phyloP scores from a whole-genome alignment of 2,329 filamentous ascomycete species.

The Stagonosporopsis chrysanthemi region DNA sequence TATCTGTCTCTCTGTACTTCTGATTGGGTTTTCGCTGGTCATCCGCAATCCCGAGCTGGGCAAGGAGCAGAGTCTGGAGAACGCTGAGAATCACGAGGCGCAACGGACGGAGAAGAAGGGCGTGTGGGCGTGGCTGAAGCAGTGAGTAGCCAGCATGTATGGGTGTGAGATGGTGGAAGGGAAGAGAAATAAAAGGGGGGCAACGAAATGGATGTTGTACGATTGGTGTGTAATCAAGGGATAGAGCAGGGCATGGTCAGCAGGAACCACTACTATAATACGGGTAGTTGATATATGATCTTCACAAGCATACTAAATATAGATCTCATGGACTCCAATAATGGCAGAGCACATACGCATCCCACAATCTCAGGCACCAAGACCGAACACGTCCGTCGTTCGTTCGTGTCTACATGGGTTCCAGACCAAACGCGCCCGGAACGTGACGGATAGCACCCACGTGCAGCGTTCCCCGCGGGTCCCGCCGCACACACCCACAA shows the following conservation, averaged over 20 bases:
- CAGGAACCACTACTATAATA: background rate
- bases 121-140: conserved; percentile 14
- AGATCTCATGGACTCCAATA: too few species aligned
- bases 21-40: conserved; percentile 56
- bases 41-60: conserved; percentile 57
- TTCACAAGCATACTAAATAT: background rate
- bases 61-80: conserved; percentile 55
- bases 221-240: background rate
- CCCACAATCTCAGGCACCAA: background rate
- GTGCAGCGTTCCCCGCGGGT: background rate
- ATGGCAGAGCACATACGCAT: background rate
- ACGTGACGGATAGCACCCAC: conserved; percentile 1
- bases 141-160: background rate
- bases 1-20: conserved; percentile 56
- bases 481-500: background rate
- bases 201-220: background rate
- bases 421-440: conserved; percentile 2
- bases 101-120: background rate
- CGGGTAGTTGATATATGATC: background rate
- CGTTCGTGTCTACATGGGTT: too few species aligned
- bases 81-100: conserved; percentile 45
- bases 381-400: background rate
- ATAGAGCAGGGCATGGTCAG: background rate
- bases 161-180: background rate
- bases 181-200: background rate